A percentile compares a stretch with the other conserved stretches of the same genome.
These are phyloP conservation scores for Colletotrichum coccodes DNA, from an alignment of 2,329 filamentous ascomycete species.

Conservation along the genomic window DNA sequence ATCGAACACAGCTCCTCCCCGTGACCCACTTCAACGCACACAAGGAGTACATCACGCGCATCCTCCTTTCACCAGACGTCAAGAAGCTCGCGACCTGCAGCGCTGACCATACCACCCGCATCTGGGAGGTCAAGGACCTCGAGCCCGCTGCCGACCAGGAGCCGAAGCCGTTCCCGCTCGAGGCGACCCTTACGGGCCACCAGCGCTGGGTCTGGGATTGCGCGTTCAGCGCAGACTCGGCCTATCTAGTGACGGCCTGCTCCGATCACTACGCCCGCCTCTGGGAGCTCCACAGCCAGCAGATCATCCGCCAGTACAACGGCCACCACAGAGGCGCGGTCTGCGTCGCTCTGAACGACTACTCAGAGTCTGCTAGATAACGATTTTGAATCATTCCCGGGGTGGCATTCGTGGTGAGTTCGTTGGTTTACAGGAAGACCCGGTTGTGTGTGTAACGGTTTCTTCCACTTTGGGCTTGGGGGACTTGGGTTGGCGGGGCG, in stretches of 20 bases:
- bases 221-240: constrained; percentile 91
- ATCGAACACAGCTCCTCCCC: constrained; percentile 85
- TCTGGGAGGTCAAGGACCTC: constrained; percentile 90
- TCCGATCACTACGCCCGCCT: constrained; percentile 92
- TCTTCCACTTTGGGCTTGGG: constrained; percentile 19
- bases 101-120: constrained; percentile 92
- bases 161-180: constrained; percentile 76
- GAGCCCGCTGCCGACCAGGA: constrained; percentile 54
- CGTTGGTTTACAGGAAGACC: constrained; percentile 13
- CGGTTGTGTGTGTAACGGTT: constrained; percentile 18
- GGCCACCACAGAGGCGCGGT: constrained; percentile 92
- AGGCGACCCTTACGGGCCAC: constrained; percentile 88
- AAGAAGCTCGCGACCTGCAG: constrained; percentile 95
- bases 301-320: constrained; percentile 94
- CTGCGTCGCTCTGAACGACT: constrained; percentile 93
- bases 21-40: constrained; percentile 92
- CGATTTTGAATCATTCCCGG: constrained; percentile 7
- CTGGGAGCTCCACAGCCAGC: constrained; percentile 88
- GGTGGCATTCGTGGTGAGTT: constrained; percentile 8
- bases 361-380: constrained; percentile 63
- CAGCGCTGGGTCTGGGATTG: constrained; percentile 99
- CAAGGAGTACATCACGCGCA: constrained; percentile 91
- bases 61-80: constrained; percentile 91
- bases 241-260: constrained; percentile 92
- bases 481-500: constrained; percentile 33